Percentiles rank a stretch among this genome's conserved stretches.
Conservation (phyloP, 371 early-diverging fungal genomes). For the Mucor sp. region DNA sequence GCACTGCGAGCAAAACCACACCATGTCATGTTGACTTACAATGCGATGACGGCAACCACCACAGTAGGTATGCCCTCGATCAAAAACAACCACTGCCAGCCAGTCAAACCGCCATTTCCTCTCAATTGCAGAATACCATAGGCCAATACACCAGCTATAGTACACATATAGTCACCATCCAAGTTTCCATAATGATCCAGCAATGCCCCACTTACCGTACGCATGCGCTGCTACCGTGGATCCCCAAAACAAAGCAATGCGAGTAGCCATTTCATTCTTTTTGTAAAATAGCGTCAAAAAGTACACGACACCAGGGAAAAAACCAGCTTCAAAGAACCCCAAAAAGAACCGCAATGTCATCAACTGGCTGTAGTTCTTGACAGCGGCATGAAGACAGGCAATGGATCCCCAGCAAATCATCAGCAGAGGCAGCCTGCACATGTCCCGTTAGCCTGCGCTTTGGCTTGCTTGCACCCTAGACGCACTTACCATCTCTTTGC, state of each 20-base stretch:
- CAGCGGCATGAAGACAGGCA: slow-evolving; percentile 40
- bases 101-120: slow-evolving; percentile 39
- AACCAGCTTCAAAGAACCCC: slow-evolving; percentile 50
- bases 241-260: slow-evolving; percentile 53
- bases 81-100: slow-evolving; percentile 55
- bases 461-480: too few species aligned
- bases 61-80: slow-evolving; percentile 57
- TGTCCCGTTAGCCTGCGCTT: too few species aligned
- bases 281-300: slow-evolving; percentile 49
- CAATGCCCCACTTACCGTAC: slow-evolving; percentile 27
- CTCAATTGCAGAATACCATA: slow-evolving; percentile 45
- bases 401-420: slow-evolving; percentile 48
- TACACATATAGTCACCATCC: not conserved
- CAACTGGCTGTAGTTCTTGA: slow-evolving; percentile 30
- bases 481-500: slow-evolving; percentile 39
- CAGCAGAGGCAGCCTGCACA: slow-evolving; percentile 40
- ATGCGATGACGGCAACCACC: slow-evolving; percentile 34
- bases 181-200: not conserved
- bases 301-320: slow-evolving; percentile 50
- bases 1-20: too few species aligned
- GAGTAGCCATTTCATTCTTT: slow-evolving; percentile 51
- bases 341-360: slow-evolving; percentile 41
- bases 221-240: slow-evolving; percentile 51
- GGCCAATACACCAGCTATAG: slow-evolving; percentile 48
- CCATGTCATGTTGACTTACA: slow-evolving; percentile 15